A percentile compares a stretch with the other conserved stretches of the same genome.
phyloP scores from a whole-genome alignment of 257 asterid species.

The Petunia axillaris region DNA sequence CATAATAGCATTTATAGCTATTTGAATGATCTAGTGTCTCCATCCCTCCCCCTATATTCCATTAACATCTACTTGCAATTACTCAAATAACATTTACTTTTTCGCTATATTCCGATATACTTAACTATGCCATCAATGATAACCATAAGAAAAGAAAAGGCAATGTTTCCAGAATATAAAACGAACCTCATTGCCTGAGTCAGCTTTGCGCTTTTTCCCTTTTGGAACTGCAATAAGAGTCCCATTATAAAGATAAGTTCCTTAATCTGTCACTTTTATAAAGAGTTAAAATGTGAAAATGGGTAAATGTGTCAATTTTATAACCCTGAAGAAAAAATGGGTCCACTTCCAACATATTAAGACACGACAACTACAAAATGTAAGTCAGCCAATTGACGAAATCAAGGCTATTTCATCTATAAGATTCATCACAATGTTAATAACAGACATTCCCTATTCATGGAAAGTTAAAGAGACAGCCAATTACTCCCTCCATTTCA shows the following conservation, averaged over 20 bases:
- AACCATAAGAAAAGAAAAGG: neutral
- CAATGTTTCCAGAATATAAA: constrained; percentile 20
- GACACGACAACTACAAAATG: neutral
- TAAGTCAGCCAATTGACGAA: neutral
- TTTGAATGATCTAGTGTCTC: neutral
- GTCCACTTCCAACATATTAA: constrained; percentile 2
- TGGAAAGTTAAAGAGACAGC: neutral
- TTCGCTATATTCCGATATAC: neutral
- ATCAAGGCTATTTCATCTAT: constrained; percentile 12
- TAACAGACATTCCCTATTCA: neutral
- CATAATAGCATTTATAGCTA: neutral
- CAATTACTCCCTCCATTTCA: too few species aligned
- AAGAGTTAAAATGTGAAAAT: too few species aligned
- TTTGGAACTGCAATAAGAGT: constrained; percentile 56
- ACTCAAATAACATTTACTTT: too few species aligned
- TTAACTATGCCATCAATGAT: neutral
- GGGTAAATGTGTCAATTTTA: neutral
- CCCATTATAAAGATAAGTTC: constrained; percentile 20
- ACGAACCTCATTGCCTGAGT: constrained; percentile 71
- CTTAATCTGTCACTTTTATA: constrained; percentile 11
- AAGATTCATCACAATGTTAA: neutral
- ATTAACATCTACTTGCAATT: neutral
- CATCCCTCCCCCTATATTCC: neutral
- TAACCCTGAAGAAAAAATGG: neutral
- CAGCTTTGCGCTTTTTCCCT: constrained; percentile 84